Evolutionary conservation across 768 basidiomycete genomes (phyloP), one percentile per base, ranked within the genome.

Genomic region (Tricholoma furcatifolium): DNA sequence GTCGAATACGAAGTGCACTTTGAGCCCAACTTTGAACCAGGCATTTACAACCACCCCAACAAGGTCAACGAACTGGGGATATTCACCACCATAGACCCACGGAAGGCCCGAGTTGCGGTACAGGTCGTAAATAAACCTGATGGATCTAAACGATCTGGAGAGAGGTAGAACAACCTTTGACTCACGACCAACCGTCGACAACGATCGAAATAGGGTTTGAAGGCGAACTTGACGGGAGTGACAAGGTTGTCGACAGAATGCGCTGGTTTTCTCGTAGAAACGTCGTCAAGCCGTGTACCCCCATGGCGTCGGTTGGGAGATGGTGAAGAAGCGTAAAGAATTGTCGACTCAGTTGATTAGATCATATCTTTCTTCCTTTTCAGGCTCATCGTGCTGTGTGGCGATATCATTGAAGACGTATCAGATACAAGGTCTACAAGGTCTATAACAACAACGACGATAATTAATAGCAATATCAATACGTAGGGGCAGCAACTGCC

Each of bases 81-180:
- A 90, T 67, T 93, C 90, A 11, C 91, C 91, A 6, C 91, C 91
- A 61, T 90, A 93, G 1, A 89, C 88, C 91, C 91, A 93, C 6
- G 88, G 84, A 43, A 91, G 71, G 51, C 70, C 74, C 2, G 84
- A 83, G 49, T 75, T 74, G 24, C 77, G 68, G 54, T 87, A 76
- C 18, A 92, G 52, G 57, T 81, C 77, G 64, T 85, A 92, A 55
- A 93, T 88, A 68, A 93, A 90, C 34, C 91, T 93, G 57, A 38
- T 35, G 39, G 17, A 2, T 10, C 53, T 53, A 17, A 52, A 46
- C 21, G 47, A 38, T 23, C 50, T 27, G 31, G 31, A 36, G 49
- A 43, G 51, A 56, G 23, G 54, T 23, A 45, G 41, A 43, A 36
- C 53, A 49, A 27, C 27, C 27, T 27, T 51, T 36, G 44, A 84